Base-by-base conservation (phyloP, 2,329 filamentous ascomycete genomes). In the Didymella pomorum region DNA sequence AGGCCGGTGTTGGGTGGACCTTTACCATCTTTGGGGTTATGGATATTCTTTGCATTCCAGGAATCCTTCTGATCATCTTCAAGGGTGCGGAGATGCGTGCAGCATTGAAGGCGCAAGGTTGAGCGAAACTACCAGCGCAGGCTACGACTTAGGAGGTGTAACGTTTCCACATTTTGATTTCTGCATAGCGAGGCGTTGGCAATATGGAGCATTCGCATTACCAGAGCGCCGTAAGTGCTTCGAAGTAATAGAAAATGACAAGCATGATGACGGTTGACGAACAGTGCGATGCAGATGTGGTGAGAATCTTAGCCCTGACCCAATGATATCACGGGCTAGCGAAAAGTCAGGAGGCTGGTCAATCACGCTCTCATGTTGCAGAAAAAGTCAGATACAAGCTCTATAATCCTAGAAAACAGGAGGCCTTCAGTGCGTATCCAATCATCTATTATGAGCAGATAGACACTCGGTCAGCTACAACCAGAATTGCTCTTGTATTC, bases 1-100 rank as follows among this genome's bases (percentile, higher is more conserved):
- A 52, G 11, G 75, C 79, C 68, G 78, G 78, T 4, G 72, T 69
- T 45, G 76, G 77, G 2, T 80, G 75, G 75, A 77, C 75, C 29
- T 81, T 80, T 45, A 78, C 72, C 1, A 78, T 78, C 0, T 61
- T 81, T 21, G 74, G 70, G 0, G 42, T 77, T 1, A 52, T 79
- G 18, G 73, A 78, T 46, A 26, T 71, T 28, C 35, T 69, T 20
- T 71, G 68, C 44, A 71, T 71, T 37, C 67, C 67, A 16, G 67
- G 68, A 0, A 58, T 70, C 16, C 18, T 70, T 9, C 26, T 71
- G 25, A 66, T 71, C 51, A 52, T 71, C 20, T 53, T 64, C 26
- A 62, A 64, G 31, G 68, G 68, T 16, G 58, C 60, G 16, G 66
- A 69, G 41, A 68, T 65, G 46, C 63, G 67, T n/a, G 60, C 67